Percentiles rank a stretch among this genome's conserved stretches.
Conservation (phyloP, 805 yeast species). For the Candida alai region DNA sequence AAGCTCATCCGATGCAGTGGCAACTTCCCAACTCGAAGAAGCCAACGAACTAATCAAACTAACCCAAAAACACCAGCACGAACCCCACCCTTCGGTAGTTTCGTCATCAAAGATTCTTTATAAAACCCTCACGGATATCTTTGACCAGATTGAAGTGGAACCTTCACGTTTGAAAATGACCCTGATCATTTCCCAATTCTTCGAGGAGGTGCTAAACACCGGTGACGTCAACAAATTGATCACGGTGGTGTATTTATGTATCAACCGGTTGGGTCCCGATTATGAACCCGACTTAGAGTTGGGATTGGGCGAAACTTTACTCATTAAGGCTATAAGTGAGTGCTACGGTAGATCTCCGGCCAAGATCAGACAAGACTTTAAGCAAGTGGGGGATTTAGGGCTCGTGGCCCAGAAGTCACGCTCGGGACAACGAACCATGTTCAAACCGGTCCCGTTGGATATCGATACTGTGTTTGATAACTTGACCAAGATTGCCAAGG, state of each 20-base stretch:
- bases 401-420: constrained; percentile 81
- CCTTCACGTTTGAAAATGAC: constrained; percentile 82
- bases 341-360: constrained; percentile 78
- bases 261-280: constrained; percentile 91
- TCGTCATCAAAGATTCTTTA: constrained; percentile 23
- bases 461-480: constrained; percentile 69
- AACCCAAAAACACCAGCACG: constrained; percentile 5
- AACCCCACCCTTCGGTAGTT: constrained; percentile 1
- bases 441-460: constrained; percentile 80
- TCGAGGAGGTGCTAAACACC: constrained; percentile 55
- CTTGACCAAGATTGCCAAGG: constrained; percentile 70
- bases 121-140: constrained; percentile 53
- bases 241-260: constrained; percentile 75
- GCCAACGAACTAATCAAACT: constrained; percentile 12
- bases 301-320: constrained; percentile 87
- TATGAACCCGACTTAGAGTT: constrained; percentile 86
- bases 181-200: constrained; percentile 69
- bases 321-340: constrained; percentile 85
- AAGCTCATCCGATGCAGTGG: constrained; percentile 2
- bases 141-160: constrained; percentile 74
- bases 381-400: constrained; percentile 86
- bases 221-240: constrained; percentile 47
- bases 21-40: constrained; percentile 9
- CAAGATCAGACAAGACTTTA: constrained; percentile 71
- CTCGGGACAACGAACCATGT: constrained; percentile 86